Percentiles rank a stretch among this genome's conserved stretches.
phyloP scores from a whole-genome alignment of 1,284 basidiomycete species.

The Cerrena zonata region DNA sequence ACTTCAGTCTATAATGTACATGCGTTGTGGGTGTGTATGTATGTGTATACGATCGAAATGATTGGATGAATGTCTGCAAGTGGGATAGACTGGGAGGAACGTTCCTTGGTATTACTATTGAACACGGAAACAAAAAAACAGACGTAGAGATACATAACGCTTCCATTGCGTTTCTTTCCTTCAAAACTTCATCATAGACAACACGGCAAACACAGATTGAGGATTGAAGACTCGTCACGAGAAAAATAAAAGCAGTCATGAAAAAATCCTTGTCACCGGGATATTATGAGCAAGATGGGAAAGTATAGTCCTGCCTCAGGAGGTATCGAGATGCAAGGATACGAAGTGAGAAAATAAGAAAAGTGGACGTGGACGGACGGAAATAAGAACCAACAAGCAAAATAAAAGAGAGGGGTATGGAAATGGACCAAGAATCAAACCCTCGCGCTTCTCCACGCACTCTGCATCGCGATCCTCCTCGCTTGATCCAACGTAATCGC shows the following conservation, averaged over 20 bases:
- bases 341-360: slow-evolving; percentile 1
- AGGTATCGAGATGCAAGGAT: not conserved
- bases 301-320: not conserved
- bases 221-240: not conserved
- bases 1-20: not conserved
- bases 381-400: not conserved
- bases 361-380: not conserved
- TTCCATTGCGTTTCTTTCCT: too few species aligned
- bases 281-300: not conserved
- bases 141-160: too few species aligned
- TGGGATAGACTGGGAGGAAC: not conserved
- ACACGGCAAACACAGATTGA: too few species aligned
- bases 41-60: not conserved
- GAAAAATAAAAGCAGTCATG: not conserved
- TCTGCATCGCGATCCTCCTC: slow-evolving; percentile 67
- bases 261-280: not conserved
- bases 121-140: too few species aligned
- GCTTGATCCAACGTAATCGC: slow-evolving; percentile 85
- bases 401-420: not conserved
- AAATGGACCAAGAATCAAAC: slow-evolving; percentile 29
- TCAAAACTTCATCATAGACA: too few species aligned
- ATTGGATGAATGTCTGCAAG: not conserved
- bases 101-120: too few species aligned
- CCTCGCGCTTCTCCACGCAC: slow-evolving; percentile 60
- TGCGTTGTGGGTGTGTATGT: not conserved